Conservation (phyloP, 164 flowering plant genomes). For the Vitis rotundifolia region DNA sequence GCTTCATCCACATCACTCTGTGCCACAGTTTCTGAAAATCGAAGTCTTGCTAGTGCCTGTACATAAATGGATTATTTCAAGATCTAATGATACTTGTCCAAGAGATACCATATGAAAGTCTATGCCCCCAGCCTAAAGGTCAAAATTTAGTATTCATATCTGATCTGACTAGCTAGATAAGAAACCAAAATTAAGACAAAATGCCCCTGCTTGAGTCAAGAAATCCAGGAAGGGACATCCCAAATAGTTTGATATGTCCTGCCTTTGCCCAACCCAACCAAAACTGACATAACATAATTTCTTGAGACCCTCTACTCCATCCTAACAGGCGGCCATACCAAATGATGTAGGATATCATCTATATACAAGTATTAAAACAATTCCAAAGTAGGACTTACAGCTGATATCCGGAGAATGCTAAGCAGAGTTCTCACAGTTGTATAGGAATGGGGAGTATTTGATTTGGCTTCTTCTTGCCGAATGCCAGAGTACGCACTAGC, state of each 20-base stretch:
- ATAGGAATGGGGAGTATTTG: constrained; percentile 87
- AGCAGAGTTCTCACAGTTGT: constrained; percentile 94
- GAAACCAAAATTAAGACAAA: no score
- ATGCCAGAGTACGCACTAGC: constrained; percentile 91
- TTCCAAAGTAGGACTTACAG: constrained; percentile 51
- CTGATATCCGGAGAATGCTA: constrained; percentile 94
- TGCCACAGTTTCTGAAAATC: constrained; percentile 85
- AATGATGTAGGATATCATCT: neutral
- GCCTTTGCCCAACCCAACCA: neutral
- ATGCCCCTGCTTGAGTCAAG: no score
- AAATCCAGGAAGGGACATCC: no score
- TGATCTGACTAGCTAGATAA: neutral
- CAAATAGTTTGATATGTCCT: no score
- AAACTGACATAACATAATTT: neutral
- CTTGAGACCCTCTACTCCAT: neutral
- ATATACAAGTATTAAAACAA: neutral
- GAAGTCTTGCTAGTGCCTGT: constrained; percentile 96
- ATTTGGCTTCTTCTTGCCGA: constrained; percentile 95
- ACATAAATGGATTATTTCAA: neutral
- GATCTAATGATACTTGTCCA: neutral
- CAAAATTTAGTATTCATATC: no score
- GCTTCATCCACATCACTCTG: constrained; percentile 99
- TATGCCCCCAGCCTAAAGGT: no score
- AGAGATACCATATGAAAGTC: neutral
- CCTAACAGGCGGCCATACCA: neutral